Conservation (phyloP, 2,329 filamentous ascomycete species). For the Tolypocladium endophyticum region DNA sequence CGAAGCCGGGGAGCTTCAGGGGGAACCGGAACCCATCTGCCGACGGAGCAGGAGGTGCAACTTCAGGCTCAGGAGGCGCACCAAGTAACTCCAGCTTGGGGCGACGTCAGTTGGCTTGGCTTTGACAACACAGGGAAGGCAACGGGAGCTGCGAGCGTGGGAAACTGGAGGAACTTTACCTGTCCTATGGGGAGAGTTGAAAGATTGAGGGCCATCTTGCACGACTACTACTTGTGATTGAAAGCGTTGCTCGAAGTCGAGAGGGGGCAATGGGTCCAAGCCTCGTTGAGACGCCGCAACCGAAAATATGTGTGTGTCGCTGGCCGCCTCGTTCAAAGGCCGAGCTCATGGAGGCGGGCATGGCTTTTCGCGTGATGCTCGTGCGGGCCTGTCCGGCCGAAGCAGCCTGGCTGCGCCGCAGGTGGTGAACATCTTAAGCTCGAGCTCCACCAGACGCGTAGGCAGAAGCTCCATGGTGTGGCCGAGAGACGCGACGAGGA, state of each 20-base stretch:
- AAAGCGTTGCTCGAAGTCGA: not conserved
- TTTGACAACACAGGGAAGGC: not conserved
- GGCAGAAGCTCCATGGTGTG: not conserved
- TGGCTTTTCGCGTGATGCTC: not conserved
- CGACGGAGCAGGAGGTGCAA: not conserved
- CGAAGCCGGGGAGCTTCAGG: slow-evolving; percentile 14
- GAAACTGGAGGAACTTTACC: too few species aligned
- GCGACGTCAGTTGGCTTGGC: not conserved
- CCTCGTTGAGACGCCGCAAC: not conserved
- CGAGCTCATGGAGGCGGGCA: not conserved
- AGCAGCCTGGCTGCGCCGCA: not conserved
- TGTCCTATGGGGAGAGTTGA: too few species aligned
- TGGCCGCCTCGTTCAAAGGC: not conserved
- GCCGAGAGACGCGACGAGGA: not conserved
- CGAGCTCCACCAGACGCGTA: not conserved
- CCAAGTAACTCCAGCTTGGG: not conserved
- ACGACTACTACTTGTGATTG: not conserved
- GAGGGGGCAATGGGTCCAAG: not conserved
- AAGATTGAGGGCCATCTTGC: not conserved
- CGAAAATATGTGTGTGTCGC: not conserved
- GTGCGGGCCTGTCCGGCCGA: not conserved
- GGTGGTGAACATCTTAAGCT: not conserved
- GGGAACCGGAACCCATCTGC: slow-evolving; percentile 16
- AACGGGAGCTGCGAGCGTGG: not conserved
- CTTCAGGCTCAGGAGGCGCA: not conserved